phyloP scores from a whole-genome alignment of 805 yeast genomes.

The Brettanomyces naardenensis region DNA sequence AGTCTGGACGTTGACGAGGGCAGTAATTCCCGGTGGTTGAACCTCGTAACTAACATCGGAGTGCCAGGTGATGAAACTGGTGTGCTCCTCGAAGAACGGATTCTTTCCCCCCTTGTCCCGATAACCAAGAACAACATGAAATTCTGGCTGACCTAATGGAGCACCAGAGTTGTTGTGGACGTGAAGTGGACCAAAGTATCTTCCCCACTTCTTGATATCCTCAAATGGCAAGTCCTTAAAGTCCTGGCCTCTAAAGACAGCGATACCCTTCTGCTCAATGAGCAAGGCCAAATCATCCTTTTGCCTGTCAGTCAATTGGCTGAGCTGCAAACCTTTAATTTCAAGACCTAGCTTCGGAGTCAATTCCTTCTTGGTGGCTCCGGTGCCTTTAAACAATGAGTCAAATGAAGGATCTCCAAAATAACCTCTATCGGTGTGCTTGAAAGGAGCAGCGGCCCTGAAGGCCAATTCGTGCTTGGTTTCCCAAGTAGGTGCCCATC shows the following conservation, averaged over 20 bases:
- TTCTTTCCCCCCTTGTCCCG: conserved; percentile 31
- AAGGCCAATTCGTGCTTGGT: conserved; percentile 9
- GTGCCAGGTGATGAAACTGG: conserved; percentile 49
- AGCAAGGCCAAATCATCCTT: conserved; percentile 63
- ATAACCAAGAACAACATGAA: conserved; percentile 54
- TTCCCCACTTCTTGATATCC: conserved; percentile 43
- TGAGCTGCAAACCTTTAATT: conserved; percentile 50
- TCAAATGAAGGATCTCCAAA: conserved; percentile 49
- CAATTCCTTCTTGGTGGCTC: conserved; percentile 30
- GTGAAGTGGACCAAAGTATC: conserved; percentile 63
- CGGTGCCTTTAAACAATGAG: conserved; percentile 32
- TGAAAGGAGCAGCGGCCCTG: conserved; percentile 42
- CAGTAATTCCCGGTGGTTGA: conserved; percentile 67
- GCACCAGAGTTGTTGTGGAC: conserved; percentile 73
- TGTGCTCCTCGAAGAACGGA: conserved; percentile 27
- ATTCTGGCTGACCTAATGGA: conserved; percentile 49
- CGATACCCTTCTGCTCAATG: conserved; percentile 64
- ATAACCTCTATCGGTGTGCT: conserved; percentile 51
- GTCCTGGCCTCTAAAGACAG: conserved; percentile 60
- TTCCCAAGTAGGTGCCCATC: conserved; percentile 15
- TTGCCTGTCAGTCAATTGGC: conserved; percentile 41
- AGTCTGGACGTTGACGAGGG: conserved; percentile 51
- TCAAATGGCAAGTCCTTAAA: conserved; percentile 47
- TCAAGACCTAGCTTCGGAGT: conserved; percentile 70
- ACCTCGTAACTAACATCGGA: conserved; percentile 69